Evolutionary conservation across 352 stramenopile species (phyloP).

Genomic region (Peronospora destructor): DNA sequence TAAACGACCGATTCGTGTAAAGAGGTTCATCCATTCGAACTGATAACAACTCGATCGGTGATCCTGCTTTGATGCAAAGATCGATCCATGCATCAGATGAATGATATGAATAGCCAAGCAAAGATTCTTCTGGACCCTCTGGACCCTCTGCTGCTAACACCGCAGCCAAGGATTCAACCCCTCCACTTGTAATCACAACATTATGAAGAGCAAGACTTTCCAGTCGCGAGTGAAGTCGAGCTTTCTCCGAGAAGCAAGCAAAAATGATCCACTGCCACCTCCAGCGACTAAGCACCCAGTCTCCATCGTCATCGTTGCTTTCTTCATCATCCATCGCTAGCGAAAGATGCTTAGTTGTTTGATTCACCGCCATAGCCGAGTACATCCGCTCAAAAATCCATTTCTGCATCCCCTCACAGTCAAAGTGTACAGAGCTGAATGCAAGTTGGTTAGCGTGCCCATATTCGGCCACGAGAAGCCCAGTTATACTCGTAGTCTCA

Average conservation of each 20-base stretch:
- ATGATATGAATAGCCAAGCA: constrained; percentile 4
- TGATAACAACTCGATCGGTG: not conserved
- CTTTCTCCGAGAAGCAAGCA: constrained; percentile 26
- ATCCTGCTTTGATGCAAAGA: constrained; percentile 13
- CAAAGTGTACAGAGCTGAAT: constrained; percentile 15
- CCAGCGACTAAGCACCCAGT: constrained; percentile 15
- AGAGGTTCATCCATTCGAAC: constrained; percentile 10
- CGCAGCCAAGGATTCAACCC: constrained; percentile 19
- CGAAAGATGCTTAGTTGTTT: constrained; percentile 21
- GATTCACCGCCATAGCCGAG: constrained; percentile 22
- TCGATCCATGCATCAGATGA: constrained; percentile 7
- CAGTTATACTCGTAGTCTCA: constrained; percentile 20
- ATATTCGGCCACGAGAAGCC: constrained; percentile 8
- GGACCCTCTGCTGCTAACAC: constrained; percentile 13
- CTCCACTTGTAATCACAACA: constrained; percentile 14
- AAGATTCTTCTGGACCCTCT: constrained; percentile 20
- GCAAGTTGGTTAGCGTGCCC: constrained; percentile 15
- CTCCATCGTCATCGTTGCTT: constrained; percentile 1
- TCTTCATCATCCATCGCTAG: constrained; percentile 15
- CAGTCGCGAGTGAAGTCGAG: constrained; percentile 19
- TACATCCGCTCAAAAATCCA: constrained; percentile 27
- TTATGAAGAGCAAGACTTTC: constrained; percentile 20
- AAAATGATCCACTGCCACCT: constrained; percentile 26
- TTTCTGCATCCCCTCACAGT: constrained; percentile 18
- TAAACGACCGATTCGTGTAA: constrained; percentile 3